Conservation (phyloP, 345 rosid species). For the Arabidopsis arenosa region DNA sequence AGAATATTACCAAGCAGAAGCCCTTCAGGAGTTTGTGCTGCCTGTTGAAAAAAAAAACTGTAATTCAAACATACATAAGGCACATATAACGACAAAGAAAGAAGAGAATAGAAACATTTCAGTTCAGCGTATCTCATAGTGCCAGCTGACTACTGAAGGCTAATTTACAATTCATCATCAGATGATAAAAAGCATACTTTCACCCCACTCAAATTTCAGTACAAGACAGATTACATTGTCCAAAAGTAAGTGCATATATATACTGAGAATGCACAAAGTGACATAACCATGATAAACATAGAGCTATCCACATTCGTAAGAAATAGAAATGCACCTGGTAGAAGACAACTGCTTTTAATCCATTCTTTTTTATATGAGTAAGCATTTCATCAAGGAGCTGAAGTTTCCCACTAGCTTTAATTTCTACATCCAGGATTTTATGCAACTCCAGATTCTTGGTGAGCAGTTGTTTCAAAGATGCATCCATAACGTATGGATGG, state of each 20-base stretch:
- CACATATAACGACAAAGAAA: conserved; percentile 5
- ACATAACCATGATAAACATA: conserved; percentile 23
- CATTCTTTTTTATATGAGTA: conserved; percentile 54
- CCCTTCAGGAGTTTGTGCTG: conserved; percentile 56
- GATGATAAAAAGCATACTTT: conserved; percentile 32
- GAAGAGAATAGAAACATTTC: conserved; percentile 14
- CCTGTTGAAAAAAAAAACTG: conserved; percentile 49
- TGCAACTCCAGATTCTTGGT: conserved; percentile 44
- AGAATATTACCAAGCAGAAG: conserved; percentile 75
- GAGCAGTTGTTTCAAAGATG: conserved; percentile 49
- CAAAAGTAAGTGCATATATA: conserved; percentile 11
- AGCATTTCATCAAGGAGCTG: conserved; percentile 81
- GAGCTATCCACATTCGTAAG: conserved; percentile 21
- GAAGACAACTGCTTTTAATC: conserved; percentile 71
- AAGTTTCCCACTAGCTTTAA: conserved; percentile 92
- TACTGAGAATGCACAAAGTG: conserved; percentile 19
- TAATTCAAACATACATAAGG: conserved; percentile 29
- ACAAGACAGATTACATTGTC: conserved; percentile 10
- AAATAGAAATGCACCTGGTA: conserved; percentile 70
- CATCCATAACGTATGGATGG: conserved; percentile 79
- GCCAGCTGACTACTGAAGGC: conserved; percentile 20
- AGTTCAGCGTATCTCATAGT: conserved; percentile 15
- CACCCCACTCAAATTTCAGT: conserved; percentile 7
- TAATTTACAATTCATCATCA: conserved; percentile 31
- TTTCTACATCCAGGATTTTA: conserved; percentile 68